phyloP scores from a whole-genome alignment of 164 flowering plant genomes.

The Macadamia tetraphylla region DNA sequence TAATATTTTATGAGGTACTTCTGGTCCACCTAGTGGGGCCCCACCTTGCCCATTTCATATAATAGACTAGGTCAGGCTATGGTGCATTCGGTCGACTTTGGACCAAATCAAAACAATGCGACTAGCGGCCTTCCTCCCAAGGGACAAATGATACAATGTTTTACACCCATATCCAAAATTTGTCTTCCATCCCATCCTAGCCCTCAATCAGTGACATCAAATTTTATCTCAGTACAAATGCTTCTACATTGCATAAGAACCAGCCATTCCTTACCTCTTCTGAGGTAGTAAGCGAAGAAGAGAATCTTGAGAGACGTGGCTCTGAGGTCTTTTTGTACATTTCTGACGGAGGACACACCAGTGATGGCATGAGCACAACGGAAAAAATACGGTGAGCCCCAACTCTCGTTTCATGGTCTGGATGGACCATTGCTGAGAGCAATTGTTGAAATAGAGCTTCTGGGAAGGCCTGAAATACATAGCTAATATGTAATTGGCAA shows the following conservation, averaged over 20 bases:
- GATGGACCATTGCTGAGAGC: conserved; percentile 73
- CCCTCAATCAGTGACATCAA: conserved; percentile 18
- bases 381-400: conserved; percentile 71
- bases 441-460: conserved; percentile 86
- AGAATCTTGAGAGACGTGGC: conserved; percentile 14
- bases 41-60: no score
- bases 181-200: conserved; percentile 19
- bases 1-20: no score
- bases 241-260: conserved; percentile 22
- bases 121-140: background rate
- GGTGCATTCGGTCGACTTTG: no score
- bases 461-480: conserved; percentile 68
- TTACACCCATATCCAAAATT: conserved; percentile 18
- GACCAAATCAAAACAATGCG: no score
- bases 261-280: conserved; percentile 22
- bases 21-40: no score
- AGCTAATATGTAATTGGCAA: conserved; percentile 3
- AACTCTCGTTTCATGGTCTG: conserved; percentile 74
- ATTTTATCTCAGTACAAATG: conserved; percentile 9
- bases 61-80: no score
- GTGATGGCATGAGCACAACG: conserved; percentile 64
- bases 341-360: conserved; percentile 31
- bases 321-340: conserved; percentile 20
- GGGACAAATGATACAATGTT: conserved; percentile 9
- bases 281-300: conserved; percentile 16